These are phyloP conservation scores for Camillea tinctor DNA, from an alignment of 2,329 filamentous ascomycete genomes.

Conservation along the genomic window DNA sequence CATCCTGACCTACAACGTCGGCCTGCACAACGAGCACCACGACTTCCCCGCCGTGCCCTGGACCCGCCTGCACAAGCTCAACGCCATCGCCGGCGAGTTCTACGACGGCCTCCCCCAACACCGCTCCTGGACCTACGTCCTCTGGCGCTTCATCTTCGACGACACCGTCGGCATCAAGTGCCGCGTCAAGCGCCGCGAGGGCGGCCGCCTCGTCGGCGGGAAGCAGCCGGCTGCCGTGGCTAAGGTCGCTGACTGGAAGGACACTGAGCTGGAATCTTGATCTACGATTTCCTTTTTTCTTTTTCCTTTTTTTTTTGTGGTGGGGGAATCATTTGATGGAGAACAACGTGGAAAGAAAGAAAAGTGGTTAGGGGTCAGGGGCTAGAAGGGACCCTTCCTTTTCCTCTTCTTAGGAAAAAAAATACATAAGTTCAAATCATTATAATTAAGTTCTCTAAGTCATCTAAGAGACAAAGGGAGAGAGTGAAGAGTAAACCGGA, in stretches of 20 bases:
- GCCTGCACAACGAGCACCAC: conserved; percentile 97
- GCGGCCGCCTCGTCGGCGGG: conserved; percentile 58
- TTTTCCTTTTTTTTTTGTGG: too few species aligned
- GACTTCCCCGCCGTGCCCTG: conserved; percentile 97
- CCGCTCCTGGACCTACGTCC: conserved; percentile 85
- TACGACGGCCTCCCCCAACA: conserved; percentile 86
- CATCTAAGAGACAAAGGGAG: too few species aligned
- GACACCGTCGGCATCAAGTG: conserved; percentile 86
- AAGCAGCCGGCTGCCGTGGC: conserved; percentile 35
- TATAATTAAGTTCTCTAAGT: too few species aligned
- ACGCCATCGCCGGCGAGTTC: conserved; percentile 83
- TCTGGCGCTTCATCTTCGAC: conserved; percentile 95
- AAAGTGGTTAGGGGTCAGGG: too few species aligned
- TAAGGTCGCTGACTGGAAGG: conserved; percentile 58
- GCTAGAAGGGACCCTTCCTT: too few species aligned
- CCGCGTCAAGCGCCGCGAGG: conserved; percentile 87
- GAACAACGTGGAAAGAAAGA: too few species aligned
- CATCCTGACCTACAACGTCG: conserved; percentile 92
- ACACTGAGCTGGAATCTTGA: conserved; percentile 66
- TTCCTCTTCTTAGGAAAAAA: too few species aligned
- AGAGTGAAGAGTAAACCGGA: too few species aligned
- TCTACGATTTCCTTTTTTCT: too few species aligned
- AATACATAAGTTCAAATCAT: too few species aligned
- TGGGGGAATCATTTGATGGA: too few species aligned
- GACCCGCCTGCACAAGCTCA: conserved; percentile 77